phyloP scores from a whole-genome alignment of 306 rosid genomes.

The Bauhinia variegata region DNA sequence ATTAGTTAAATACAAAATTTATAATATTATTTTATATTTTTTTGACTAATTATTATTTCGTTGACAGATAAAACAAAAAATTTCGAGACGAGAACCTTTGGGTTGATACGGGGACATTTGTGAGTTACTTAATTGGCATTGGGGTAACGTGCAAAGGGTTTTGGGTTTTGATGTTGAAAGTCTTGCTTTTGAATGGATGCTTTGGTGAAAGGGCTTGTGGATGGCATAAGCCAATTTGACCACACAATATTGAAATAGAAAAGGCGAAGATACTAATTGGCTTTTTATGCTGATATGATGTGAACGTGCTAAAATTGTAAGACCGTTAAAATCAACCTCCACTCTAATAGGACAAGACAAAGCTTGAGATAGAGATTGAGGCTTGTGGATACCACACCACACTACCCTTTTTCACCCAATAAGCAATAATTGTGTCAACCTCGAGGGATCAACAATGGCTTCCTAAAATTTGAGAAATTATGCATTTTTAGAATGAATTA shows the following conservation, averaged over 20 bases:
- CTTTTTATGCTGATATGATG: not conserved
- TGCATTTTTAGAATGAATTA: too few species aligned
- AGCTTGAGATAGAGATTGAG: not conserved
- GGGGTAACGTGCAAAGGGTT: not conserved
- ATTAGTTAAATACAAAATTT: too few species aligned
- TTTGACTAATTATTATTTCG: too few species aligned
- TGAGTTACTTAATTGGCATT: not conserved
- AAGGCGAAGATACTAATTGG: constrained; percentile 1
- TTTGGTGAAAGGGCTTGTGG: constrained; percentile 17
- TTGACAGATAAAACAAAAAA: too few species aligned
- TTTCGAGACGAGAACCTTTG: not conserved
- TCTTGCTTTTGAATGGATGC: constrained; percentile 21
- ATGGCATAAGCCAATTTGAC: constrained; percentile 4
- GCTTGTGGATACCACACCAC: constrained; percentile 29
- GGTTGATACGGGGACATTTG: not conserved
- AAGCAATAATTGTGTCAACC: not conserved
- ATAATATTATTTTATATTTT: too few species aligned
- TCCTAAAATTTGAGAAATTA: too few species aligned
- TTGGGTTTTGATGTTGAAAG: not conserved
- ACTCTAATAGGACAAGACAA: not conserved
- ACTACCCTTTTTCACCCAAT: too few species aligned
- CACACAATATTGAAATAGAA: not conserved
- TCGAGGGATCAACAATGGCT: too few species aligned
- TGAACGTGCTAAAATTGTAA: constrained; percentile 19
- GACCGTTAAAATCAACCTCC: not conserved